phyloP scores from a whole-genome alignment of 2,329 filamentous ascomycete species.

The Colletotrichum australisinense region DNA sequence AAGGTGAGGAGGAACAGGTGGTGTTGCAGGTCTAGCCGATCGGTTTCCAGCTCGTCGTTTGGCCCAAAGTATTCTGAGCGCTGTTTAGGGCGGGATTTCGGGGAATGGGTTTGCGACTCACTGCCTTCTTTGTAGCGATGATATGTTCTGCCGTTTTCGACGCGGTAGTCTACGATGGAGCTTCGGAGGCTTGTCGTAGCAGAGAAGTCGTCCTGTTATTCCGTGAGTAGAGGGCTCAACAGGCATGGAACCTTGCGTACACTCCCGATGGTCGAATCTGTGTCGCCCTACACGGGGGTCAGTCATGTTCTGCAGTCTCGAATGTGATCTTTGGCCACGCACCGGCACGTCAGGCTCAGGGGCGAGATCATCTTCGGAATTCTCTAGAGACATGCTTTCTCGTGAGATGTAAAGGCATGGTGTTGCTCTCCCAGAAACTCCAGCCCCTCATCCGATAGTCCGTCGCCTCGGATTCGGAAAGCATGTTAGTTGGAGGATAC shows the following conservation, averaged over 20 bases:
- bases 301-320: background rate
- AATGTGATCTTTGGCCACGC: background rate
- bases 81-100: background rate
- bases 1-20: slow-evolving; percentile 47
- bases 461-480: slow-evolving; percentile 1
- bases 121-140: slow-evolving; percentile 40
- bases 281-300: background rate
- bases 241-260: background rate
- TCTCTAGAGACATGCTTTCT: background rate
- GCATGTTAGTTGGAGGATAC: background rate
- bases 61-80: slow-evolving; percentile 8
- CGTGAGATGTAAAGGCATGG: background rate
- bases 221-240: too few species aligned
- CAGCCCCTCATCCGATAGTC: background rate
- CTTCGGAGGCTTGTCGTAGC: slow-evolving; percentile 40
- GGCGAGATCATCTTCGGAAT: background rate
- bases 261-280: slow-evolving; percentile 9
- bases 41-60: slow-evolving; percentile 42
- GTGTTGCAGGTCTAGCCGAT: slow-evolving; percentile 50
- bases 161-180: slow-evolving; percentile 49
- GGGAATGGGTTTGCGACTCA: background rate
- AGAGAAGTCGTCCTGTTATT: slow-evolving; percentile 2
- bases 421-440: background rate
- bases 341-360: background rate
- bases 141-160: slow-evolving; percentile 52